Conservation (phyloP, 1,284 basidiomycete species). For the Irpex sp. region DNA sequence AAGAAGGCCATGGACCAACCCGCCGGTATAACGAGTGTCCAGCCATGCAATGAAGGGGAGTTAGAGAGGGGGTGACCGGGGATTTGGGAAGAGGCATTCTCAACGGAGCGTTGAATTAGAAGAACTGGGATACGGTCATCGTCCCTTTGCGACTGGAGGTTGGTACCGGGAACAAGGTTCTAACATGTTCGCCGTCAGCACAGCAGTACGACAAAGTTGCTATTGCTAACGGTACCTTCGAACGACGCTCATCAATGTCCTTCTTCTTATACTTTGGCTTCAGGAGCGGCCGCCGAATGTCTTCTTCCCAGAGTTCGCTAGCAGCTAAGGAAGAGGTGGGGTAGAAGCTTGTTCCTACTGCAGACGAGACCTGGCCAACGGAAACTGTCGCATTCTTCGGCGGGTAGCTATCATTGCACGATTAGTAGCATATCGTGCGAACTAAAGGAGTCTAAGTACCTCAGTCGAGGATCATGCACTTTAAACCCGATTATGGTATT, state of each 20-base stretch:
- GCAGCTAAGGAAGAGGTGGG: conserved; percentile 57
- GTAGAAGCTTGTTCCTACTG: conserved; percentile 32
- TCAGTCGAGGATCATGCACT: conserved; percentile 77
- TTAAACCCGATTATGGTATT: conserved; percentile 74
- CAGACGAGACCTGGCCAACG: conserved; percentile 18
- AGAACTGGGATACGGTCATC: conserved; percentile 82
- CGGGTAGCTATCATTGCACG: conserved; percentile 54
- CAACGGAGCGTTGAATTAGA: conserved; percentile 75
- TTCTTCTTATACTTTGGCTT: conserved; percentile 76
- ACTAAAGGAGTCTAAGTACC: conserved; percentile 33
- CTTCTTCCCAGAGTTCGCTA: conserved; percentile 69
- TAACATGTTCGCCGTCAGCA: conserved; percentile 22
- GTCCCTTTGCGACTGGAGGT: conserved; percentile 55
- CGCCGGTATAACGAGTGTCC: conserved; percentile 76
- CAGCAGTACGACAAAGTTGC: neutral
- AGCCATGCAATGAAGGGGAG: conserved; percentile 61
- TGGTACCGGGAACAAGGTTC: conserved; percentile 73
- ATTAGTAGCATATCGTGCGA: neutral
- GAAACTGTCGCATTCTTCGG: conserved; percentile 62
- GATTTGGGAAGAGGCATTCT: conserved; percentile 22
- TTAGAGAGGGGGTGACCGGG: conserved; percentile 18
- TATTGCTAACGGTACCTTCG: conserved; percentile 43
- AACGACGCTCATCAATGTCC: conserved; percentile 75
- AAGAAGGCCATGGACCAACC: conserved; percentile 90
- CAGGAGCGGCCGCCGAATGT: conserved; percentile 42